Evolutionary conservation across 768 basidiomycete species (phyloP).

Genomic region (Gymnopilus junonius): DNA sequence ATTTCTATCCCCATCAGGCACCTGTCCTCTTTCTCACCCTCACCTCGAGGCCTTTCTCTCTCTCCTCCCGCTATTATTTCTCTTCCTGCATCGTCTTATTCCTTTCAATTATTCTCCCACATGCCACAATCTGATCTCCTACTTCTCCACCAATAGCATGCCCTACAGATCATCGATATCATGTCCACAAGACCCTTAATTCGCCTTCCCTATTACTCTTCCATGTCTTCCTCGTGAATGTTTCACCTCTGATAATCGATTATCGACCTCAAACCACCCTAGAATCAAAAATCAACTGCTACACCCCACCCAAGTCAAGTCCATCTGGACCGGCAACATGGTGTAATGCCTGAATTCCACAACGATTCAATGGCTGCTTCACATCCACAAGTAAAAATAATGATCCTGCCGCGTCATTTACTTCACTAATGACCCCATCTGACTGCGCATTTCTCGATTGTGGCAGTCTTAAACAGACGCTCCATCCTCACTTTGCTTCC

Average conservation of each 20-base stretch:
- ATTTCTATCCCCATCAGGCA: slow-evolving; percentile 1
- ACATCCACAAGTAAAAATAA: not conserved
- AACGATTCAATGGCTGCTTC: not conserved
- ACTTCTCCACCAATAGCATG: not conserved
- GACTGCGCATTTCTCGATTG: too few relatives aligned
- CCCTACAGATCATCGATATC: not conserved
- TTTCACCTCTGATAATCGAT: not conserved
- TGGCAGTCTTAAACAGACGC: too few relatives aligned
- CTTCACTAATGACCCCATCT: too few relatives aligned
- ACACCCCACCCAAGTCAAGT: not conserved
- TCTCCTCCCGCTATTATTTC: not conserved
- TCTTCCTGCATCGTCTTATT: not conserved
- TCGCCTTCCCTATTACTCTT: not conserved
- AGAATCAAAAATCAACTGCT: too few relatives aligned
- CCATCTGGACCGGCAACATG: not conserved
- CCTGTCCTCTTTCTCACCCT: not conserved
- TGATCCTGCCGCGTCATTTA: too few relatives aligned
- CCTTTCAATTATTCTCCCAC: too few relatives aligned
- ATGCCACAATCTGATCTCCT: not conserved
- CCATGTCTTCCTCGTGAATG: not conserved
- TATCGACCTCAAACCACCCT: not conserved
- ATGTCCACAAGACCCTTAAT: not conserved
- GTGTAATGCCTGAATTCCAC: not conserved
- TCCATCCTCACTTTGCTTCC: too few relatives aligned
- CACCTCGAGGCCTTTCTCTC: too few relatives aligned